Percentiles rank a stretch among this genome's conserved stretches.
phyloP scores from a whole-genome alignment of 805 yeast genomes.

The Candida coleopterorum region DNA sequence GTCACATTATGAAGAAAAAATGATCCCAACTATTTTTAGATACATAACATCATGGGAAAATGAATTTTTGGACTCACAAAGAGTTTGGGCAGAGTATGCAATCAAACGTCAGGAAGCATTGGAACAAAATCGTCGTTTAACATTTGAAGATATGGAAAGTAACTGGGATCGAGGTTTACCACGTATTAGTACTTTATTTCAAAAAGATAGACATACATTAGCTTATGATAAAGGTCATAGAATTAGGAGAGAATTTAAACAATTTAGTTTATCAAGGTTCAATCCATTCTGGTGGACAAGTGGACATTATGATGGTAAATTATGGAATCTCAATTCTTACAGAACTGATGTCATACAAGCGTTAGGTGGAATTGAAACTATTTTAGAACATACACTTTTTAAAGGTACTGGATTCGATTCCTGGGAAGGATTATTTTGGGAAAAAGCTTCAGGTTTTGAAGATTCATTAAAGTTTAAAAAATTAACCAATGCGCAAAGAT shows the following conservation, averaged over 20 bases:
- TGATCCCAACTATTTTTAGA: constrained; percentile 90
- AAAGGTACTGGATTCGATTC: constrained; percentile 96
- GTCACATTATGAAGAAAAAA: constrained; percentile 72
- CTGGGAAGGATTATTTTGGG: constrained; percentile 99
- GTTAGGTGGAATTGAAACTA: constrained; percentile 94
- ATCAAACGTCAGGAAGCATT: constrained; percentile 82
- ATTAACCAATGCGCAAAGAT: constrained; percentile 93
- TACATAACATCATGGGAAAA: constrained; percentile 96
- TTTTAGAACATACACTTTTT: constrained; percentile 89
- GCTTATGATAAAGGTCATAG: constrained; percentile 95
- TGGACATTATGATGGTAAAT: constrained; percentile 87
- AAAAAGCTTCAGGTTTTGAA: constrained; percentile 94
- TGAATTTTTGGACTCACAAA: constrained; percentile 87
- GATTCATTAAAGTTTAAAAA: constrained; percentile 93
- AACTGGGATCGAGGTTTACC: constrained; percentile 98
- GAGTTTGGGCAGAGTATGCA: constrained; percentile 98
- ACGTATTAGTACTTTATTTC: constrained; percentile 89
- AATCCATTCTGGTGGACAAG: constrained; percentile 98
- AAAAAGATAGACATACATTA: constrained; percentile 88
- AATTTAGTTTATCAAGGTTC: constrained; percentile 62
- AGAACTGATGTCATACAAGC: constrained; percentile 96
- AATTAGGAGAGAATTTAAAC: constrained; percentile 71
- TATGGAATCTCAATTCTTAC: constrained; percentile 91
- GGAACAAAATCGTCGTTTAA: constrained; percentile 77
- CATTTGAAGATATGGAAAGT: constrained; percentile 90